Conservation (phyloP, 2,329 filamentous ascomycete species). For the Aschersonia sp. region DNA sequence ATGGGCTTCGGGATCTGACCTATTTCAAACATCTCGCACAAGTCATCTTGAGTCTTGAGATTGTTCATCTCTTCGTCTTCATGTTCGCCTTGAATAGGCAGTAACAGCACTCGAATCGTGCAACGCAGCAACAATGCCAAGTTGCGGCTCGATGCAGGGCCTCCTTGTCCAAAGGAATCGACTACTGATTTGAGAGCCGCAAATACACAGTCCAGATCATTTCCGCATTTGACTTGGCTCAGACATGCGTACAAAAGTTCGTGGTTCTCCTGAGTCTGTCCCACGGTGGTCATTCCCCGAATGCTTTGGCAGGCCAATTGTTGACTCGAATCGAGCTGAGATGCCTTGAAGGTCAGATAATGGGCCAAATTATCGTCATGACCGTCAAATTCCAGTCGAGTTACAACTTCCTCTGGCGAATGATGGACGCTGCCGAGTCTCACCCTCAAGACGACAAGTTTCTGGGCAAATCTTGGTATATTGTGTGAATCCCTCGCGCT, state of each 20-base stretch:
- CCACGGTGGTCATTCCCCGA: conserved; percentile 31
- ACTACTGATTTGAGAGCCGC: conserved; percentile 19
- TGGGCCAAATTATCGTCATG: conserved; percentile 48
- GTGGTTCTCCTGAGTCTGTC: conserved; percentile 27
- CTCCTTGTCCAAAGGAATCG: conserved; percentile 10
- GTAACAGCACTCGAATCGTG: conserved; percentile 33
- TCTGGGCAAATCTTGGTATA: conserved; percentile 54
- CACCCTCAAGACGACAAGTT: conserved; percentile 56
- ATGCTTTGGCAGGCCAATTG: conserved; percentile 50
- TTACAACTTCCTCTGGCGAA: conserved; percentile 32
- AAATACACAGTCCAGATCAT: conserved; percentile 43
- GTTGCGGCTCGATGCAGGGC: conserved; percentile 8
- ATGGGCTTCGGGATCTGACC: conserved; percentile 16
- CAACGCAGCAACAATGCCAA: conserved; percentile 29
- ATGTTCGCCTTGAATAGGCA: conserved; percentile 21
- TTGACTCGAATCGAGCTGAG: conserved; percentile 42
- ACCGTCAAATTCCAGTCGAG: conserved; percentile 38
- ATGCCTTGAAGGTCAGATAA: conserved; percentile 63
- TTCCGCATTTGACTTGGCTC: conserved; percentile 54
- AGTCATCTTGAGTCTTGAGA: conserved; percentile 23
- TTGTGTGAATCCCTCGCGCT: conserved; percentile 49
- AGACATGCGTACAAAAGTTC: conserved; percentile 68
- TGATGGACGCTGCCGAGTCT: conserved; percentile 20
- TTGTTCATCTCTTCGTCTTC: conserved; percentile 4
- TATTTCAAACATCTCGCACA: conserved; percentile 35